Percentiles rank a stretch among this genome's conserved stretches.
Conservation (phyloP, 495 filamentous ascomycete species). For the Lophiostoma macrostomum region DNA sequence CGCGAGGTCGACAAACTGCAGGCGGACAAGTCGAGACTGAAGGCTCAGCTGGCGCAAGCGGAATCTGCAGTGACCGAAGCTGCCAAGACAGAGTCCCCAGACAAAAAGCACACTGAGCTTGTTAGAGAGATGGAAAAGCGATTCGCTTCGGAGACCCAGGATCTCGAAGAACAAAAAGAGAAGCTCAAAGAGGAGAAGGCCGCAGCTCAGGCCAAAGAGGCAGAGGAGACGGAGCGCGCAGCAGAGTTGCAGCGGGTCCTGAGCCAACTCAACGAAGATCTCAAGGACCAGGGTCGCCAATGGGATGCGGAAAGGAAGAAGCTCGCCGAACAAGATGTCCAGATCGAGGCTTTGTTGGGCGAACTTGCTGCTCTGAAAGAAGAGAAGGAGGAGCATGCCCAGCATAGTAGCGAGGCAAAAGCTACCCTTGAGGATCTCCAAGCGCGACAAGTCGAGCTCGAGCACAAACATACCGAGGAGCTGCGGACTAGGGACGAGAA, state of each 20-base stretch:
- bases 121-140: slow-evolving; percentile 26
- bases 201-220: slow-evolving; percentile 25
- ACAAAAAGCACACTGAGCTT: slow-evolving; percentile 5
- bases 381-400: slow-evolving; percentile 13
- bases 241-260: slow-evolving; percentile 28
- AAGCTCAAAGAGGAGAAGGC: slow-evolving; percentile 26
- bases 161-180: slow-evolving; percentile 15
- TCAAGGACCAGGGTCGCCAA: slow-evolving; percentile 22
- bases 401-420: not conserved
- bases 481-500: slow-evolving; percentile 20
- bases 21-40: slow-evolving; percentile 21
- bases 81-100: not conserved
- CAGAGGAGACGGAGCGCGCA: slow-evolving; percentile 27
- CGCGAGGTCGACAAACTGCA: slow-evolving; percentile 23
- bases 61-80: slow-evolving; percentile 19
- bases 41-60: slow-evolving; percentile 22
- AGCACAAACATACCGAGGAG: slow-evolving; percentile 24
- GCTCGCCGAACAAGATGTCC: slow-evolving; percentile 16
- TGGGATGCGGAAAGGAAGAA: slow-evolving; percentile 31
- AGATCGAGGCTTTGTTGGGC: slow-evolving; percentile 8
- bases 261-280: slow-evolving; percentile 24
- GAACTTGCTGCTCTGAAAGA: slow-evolving; percentile 5
- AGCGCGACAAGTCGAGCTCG: slow-evolving; percentile 3
- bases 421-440: slow-evolving; percentile 20
- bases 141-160: slow-evolving; percentile 18